These are phyloP conservation scores for Kwoniella newhampshirensis DNA, from an alignment of 768 basidiomycete species.

Conservation along the genomic window DNA sequence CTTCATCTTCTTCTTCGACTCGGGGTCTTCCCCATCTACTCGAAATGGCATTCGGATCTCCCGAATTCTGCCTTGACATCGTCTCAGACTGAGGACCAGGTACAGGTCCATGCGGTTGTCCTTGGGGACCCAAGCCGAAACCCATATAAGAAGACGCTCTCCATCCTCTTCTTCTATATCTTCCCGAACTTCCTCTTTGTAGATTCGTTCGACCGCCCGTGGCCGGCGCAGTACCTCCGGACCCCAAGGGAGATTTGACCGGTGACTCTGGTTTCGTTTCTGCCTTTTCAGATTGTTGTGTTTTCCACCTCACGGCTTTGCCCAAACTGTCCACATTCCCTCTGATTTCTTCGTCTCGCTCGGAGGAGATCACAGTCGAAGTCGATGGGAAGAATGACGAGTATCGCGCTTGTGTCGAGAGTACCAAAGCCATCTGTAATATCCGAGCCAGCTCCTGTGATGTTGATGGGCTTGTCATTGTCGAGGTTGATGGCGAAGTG, in stretches of 20 bases:
- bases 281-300: slow-evolving; percentile 8
- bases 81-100: neutral
- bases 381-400: slow-evolving; percentile 33
- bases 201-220: slow-evolving; percentile 2
- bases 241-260: neutral
- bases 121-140: slow-evolving; percentile 8
- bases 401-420: slow-evolving; percentile 47
- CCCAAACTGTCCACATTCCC: slow-evolving; percentile 37
- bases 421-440: slow-evolving; percentile 48
- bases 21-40: slow-evolving; percentile 9
- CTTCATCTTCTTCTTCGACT: slow-evolving; percentile 21
- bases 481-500: slow-evolving; percentile 12
- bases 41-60: neutral
- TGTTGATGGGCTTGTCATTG: slow-evolving; percentile 17
- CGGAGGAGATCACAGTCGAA: slow-evolving; percentile 6
- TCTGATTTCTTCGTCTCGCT: slow-evolving; percentile 36
- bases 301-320: slow-evolving; percentile 33
- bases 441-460: slow-evolving; percentile 40
- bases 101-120: neutral
- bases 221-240: neutral
- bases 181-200: slow-evolving; percentile 29
- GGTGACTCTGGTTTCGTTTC: slow-evolving; percentile 5
- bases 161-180: slow-evolving; percentile 39
- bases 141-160: slow-evolving; percentile 29
- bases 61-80: slow-evolving; percentile 19